A percentile compares a stretch with the other conserved stretches of the same genome.
phyloP scores from a whole-genome alignment of 257 asterid genomes.

The Jacaranda copaia region DNA sequence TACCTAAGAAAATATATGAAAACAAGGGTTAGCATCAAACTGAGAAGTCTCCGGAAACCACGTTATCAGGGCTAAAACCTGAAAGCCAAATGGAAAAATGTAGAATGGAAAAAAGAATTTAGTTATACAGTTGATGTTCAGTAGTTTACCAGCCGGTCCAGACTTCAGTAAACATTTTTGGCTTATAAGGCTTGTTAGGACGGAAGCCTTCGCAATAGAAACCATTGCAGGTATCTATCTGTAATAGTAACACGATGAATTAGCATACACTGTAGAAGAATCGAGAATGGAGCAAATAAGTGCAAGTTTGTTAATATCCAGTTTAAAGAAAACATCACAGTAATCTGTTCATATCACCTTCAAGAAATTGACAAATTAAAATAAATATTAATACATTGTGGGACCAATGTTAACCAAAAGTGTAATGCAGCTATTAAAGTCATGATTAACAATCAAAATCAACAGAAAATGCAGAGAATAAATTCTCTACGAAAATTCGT shows the following conservation, averaged over 20 bases:
- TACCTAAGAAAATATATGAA: conserved; percentile 49
- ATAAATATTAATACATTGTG: not conserved
- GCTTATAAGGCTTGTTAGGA: conserved; percentile 73
- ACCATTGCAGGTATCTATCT: conserved; percentile 80
- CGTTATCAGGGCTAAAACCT: not conserved
- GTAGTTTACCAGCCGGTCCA: conserved; percentile 75
- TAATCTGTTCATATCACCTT: not conserved
- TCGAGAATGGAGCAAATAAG: too few relatives aligned
- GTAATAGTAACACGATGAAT: conserved; percentile 22
- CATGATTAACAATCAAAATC: not conserved
- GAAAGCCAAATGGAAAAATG: not conserved
- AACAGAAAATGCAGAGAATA: not conserved
- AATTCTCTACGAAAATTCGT: not conserved
- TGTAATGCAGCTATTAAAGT: not conserved
- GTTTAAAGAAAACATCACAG: too few relatives aligned
- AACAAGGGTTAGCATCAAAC: not conserved
- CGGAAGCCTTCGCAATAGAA: conserved; percentile 70
- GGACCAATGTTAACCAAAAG: not conserved
- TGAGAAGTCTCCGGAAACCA: not conserved
- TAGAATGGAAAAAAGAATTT: not conserved
- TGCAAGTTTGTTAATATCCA: too few relatives aligned
- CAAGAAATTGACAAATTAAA: conserved; percentile 10
- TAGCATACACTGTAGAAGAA: not conserved
- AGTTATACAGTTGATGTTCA: not conserved
- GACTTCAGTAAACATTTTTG: conserved; percentile 79